These are phyloP conservation scores for Glycine soja DNA, from an alignment of 306 rosid genomes.

Conservation along the genomic window DNA sequence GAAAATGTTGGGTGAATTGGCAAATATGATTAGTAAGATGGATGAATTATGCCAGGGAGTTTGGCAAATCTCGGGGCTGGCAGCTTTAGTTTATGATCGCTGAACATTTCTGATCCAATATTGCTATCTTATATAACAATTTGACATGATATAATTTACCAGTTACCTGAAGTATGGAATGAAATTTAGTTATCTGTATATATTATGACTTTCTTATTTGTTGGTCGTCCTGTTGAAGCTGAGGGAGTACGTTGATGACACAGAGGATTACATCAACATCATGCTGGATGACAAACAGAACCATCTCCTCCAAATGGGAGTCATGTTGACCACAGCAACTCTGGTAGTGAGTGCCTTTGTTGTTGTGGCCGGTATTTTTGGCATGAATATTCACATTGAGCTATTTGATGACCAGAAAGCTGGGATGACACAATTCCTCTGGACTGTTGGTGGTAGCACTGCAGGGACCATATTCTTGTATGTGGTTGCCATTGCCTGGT, in stretches of 20 bases:
- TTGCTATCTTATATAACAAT: slow-evolving; percentile 29
- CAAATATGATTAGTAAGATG: neutral
- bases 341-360: slow-evolving; percentile 86
- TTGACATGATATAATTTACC: slow-evolving; percentile 28
- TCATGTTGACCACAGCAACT: slow-evolving; percentile 95
- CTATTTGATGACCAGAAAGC: slow-evolving; percentile 47
- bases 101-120: slow-evolving; percentile 14
- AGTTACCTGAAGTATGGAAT: neutral
- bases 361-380: slow-evolving; percentile 93
- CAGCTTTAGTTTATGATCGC: slow-evolving; percentile 32
- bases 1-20: neutral
- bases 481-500: slow-evolving; percentile 88
- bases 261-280: slow-evolving; percentile 97
- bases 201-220: slow-evolving; percentile 5
- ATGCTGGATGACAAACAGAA: slow-evolving; percentile 99
- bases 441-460: slow-evolving; percentile 87
- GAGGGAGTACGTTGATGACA: slow-evolving; percentile 97
- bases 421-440: slow-evolving; percentile 71
- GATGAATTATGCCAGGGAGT: neutral
- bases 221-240: slow-evolving; percentile 58
- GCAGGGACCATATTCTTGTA: slow-evolving; percentile 75
- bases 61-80: neutral
- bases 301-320: slow-evolving; percentile 98
- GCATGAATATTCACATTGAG: slow-evolving; percentile 85
- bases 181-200: neutral